Conservation (phyloP, 2,329 filamentous ascomycete genomes). For the Drechslerella coelobrocha region DNA sequence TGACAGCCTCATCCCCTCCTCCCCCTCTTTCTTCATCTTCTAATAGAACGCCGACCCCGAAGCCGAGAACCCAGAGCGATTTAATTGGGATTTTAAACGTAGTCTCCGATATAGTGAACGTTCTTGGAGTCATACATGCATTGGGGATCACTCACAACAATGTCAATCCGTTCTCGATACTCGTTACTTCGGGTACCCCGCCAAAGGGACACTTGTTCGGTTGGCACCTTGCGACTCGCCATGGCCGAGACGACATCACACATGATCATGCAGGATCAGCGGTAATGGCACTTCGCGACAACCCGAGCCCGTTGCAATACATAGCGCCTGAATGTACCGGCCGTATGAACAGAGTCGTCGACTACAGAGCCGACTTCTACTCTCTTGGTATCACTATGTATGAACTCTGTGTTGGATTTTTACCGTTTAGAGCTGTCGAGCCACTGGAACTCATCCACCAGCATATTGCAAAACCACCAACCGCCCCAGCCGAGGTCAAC, state of each 20-base stretch:
- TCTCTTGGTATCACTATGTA: conserved; percentile 55
- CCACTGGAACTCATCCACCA: conserved; percentile 55
- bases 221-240: conserved; percentile 55
- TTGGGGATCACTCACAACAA: conserved; percentile 55
- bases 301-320: conserved; percentile 54
- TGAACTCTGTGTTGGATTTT: conserved; percentile 55
- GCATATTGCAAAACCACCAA: conserved; percentile 55
- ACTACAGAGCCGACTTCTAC: conserved; percentile 55
- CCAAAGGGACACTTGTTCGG: conserved; percentile 53
- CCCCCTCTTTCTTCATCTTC: conserved; percentile 8
- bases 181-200: conserved; percentile 48
- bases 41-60: conserved; percentile 50
- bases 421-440: conserved; percentile 54
- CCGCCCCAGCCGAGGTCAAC: conserved; percentile 54
- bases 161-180: conserved; percentile 54
- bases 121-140: conserved; percentile 53
- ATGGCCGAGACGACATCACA: conserved; percentile 54
- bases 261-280: conserved; percentile 51
- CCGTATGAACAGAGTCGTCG: conserved; percentile 55
- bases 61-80: conserved; percentile 54
- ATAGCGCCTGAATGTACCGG: conserved; percentile 55
- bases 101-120: conserved; percentile 54
- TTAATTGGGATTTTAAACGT: conserved; percentile 54
- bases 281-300: conserved; percentile 53
- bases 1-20: conserved; percentile 29